Percentiles rank a stretch among this genome's conserved stretches.
Evolutionary conservation across 768 basidiomycete genomes (phyloP).

Genomic region (Pleurotus ostreatus): DNA sequence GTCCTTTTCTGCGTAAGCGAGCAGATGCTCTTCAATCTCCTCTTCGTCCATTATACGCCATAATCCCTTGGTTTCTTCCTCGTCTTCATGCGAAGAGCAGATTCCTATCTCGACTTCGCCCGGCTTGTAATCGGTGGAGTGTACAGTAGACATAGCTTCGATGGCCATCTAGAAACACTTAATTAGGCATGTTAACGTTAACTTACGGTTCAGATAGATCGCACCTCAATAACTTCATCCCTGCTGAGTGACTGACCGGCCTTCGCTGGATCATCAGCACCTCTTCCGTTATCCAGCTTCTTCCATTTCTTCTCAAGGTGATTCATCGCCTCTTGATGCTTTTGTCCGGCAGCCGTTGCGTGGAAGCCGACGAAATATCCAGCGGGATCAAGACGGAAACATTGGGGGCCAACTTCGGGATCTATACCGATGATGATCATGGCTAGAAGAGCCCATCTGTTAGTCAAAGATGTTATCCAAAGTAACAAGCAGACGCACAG

Average conservation of each 20-base stretch:
- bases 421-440: conserved; percentile 96
- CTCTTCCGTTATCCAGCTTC: conserved; percentile 75
- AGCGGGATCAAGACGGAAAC: conserved; percentile 97
- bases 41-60: conserved; percentile 78
- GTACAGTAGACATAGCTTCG: conserved; percentile 89
- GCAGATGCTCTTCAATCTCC: conserved; percentile 75
- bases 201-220: conserved; percentile 17
- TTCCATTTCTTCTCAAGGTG: conserved; percentile 99
- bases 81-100: conserved; percentile 72
- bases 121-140: conserved; percentile 94
- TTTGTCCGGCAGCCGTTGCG: conserved; percentile 92
- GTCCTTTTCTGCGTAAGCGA: conserved; percentile 90
- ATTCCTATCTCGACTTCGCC: conserved; percentile 96
- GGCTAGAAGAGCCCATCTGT: conserved; percentile 40
- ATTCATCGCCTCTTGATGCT: conserved; percentile 99
- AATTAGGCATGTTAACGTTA: conserved; percentile 1
- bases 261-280: conserved; percentile 72
- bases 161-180: conserved; percentile 72
- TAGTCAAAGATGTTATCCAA: not conserved
- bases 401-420: conserved; percentile 88
- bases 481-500: conserved; percentile 44
- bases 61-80: conserved; percentile 67
- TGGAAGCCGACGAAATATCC: conserved; percentile 99
- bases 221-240: conserved; percentile 86
- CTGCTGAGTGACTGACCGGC: conserved; percentile 73